Conservation (phyloP, 768 basidiomycete species). For the Pulveroboletus sp. region DNA sequence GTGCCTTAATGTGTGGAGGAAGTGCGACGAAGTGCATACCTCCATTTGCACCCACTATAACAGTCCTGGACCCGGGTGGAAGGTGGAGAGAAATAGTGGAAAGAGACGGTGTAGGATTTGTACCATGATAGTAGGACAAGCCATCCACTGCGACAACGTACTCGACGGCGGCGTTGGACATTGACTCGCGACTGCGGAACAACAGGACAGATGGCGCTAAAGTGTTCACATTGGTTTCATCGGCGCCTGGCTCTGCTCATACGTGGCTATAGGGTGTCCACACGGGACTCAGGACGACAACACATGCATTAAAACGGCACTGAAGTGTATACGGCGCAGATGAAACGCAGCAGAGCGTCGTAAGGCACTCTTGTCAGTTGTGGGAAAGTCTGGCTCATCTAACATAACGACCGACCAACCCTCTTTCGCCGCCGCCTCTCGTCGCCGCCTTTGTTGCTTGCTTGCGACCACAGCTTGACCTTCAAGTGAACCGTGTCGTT, state of each 20-base stretch:
- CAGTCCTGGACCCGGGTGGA: slow-evolving; percentile 71
- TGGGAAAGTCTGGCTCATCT: slow-evolving; percentile 1
- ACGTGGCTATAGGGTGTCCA: too few relatives aligned
- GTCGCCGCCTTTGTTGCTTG: slow-evolving; percentile 5
- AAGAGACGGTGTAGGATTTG: slow-evolving; percentile 48
- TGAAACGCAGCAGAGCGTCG: neutral
- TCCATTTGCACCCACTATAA: slow-evolving; percentile 92
- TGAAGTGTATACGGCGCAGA: neutral
- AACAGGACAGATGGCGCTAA: too few relatives aligned
- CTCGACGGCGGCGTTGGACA: slow-evolving; percentile 2
- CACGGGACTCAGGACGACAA: too few relatives aligned
- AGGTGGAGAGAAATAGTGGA: slow-evolving; percentile 60
- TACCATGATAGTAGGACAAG: slow-evolving; percentile 56
- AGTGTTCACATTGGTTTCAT: neutral
- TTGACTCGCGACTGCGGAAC: neutral
- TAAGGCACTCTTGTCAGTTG: neutral
- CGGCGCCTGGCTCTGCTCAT: too few relatives aligned
- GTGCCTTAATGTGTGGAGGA: neutral
- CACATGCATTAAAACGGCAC: too few relatives aligned
- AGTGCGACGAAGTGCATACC: slow-evolving; percentile 43
- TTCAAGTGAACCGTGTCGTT: slow-evolving; percentile 11
- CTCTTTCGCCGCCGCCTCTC: neutral
- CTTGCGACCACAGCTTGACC: slow-evolving; percentile 22
- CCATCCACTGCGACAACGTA: slow-evolving; percentile 36
- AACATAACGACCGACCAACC: slow-evolving; percentile 6